Evolutionary conservation across 192 early-diverging fungal species (phyloP), one percentile per base, ranked within the genome.

Genomic region (Umbelopsis vinacea): DNA sequence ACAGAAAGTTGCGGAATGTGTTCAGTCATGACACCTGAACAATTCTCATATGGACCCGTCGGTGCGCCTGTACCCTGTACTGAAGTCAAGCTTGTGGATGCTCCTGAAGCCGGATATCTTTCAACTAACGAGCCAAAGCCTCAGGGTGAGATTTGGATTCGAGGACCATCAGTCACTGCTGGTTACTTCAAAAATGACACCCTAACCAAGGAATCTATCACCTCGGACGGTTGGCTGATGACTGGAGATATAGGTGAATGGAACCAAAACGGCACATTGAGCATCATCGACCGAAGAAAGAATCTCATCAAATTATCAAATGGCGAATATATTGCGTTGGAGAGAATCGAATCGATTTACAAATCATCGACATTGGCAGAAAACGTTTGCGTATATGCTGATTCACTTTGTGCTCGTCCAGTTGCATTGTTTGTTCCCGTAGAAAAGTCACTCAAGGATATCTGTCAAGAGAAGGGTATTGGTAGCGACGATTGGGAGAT

Each of bases 201-300:
- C 7, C 46, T 83, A 10, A 92, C 89, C 4, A 77, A 78, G 38
- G 86, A 93, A 76, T 77, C 84, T 8, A 77, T 91, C 33, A 89
- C 87, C 0, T 67, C 75, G 3, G 90, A 92, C 70, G 90, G 90
- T 1, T 92, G 91, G 91, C 74, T 92, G 47, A 89, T 81, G 78
- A 92, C 90, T 1, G 91, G 91, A 21, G 91, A 91, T 71, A 92
- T 94, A 83, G 93, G 85, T 52, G 87, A 88, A 71, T 89, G 84
- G 84, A 84, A 87, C 46, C 80, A 86, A 8, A 88, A 90, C 70
- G 93, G 93, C 6, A 87, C 89, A 19, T 70, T 95, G 24, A 71
- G 77, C 46, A 92, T 95, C 70, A 93, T 94, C 78, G 94, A 94
- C 76, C 79, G 93, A 24, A 83, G 88, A 75, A 94, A 94, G 84